phyloP scores from a whole-genome alignment of 2,329 filamentous ascomycete genomes.

The Paraphoma sp. region DNA sequence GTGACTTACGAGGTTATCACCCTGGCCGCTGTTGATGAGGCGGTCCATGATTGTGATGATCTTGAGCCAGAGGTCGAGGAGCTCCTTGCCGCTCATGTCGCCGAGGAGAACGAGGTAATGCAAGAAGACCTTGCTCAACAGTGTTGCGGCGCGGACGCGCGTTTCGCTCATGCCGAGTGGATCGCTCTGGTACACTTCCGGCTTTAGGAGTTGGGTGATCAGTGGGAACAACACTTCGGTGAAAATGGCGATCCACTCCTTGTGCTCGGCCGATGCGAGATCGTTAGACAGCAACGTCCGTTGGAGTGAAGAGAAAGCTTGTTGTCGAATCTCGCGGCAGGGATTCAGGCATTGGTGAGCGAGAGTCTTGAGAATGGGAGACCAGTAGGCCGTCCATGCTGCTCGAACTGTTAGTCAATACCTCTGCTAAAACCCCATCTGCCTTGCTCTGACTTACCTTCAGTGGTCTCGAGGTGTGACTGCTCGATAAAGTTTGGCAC shows the following conservation, averaged over 20 bases:
- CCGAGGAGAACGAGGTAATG: slow-evolving; percentile 88
- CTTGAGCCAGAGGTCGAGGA: slow-evolving; percentile 89
- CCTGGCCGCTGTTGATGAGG: slow-evolving; percentile 93
- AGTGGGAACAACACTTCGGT: slow-evolving; percentile 91
- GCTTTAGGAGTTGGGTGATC: slow-evolving; percentile 85
- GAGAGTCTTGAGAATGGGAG: slow-evolving; percentile 88
- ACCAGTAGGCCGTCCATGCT: slow-evolving; percentile 99
- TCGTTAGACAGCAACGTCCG: slow-evolving; percentile 84
- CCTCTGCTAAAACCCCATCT: background rate
- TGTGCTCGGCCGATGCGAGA: slow-evolving; percentile 80
- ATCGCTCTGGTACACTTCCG: slow-evolving; percentile 92
- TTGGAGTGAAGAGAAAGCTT: slow-evolving; percentile 86
- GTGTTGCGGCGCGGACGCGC: slow-evolving; percentile 84
- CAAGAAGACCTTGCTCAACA: slow-evolving; percentile 94
- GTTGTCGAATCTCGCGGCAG: slow-evolving; percentile 88
- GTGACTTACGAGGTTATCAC: slow-evolving; percentile 78
- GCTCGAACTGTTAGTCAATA: background rate
- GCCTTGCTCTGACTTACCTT: slow-evolving; percentile 61
- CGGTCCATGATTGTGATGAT: slow-evolving; percentile 95
- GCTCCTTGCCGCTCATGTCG: slow-evolving; percentile 84
- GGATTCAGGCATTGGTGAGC: slow-evolving; percentile 93
- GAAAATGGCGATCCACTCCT: slow-evolving; percentile 96
- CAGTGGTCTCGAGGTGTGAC: slow-evolving; percentile 85
- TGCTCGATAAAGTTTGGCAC: slow-evolving; percentile 89
- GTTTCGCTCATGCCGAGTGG: slow-evolving; percentile 95